Evolutionary conservation across 345 rosid species (phyloP).

Genomic region (Ceriops zippeliana): DNA sequence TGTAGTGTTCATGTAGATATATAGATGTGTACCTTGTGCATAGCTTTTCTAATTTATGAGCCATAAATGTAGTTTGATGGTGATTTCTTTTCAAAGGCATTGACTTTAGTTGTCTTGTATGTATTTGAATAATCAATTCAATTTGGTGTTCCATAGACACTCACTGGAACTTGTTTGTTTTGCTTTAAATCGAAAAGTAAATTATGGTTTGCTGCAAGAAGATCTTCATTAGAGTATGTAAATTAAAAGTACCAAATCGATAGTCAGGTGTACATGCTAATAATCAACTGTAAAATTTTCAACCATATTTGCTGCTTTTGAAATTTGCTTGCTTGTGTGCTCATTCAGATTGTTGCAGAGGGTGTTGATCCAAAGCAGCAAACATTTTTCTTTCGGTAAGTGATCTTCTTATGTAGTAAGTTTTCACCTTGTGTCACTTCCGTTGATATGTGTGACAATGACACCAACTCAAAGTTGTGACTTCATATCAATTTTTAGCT

Average conservation of each 20-base stretch:
- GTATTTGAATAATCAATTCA: too few species aligned
- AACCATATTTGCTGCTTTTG: neutral
- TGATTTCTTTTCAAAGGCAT: too few species aligned
- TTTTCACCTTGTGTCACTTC: slow-evolving; percentile 11
- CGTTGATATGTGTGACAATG: slow-evolving; percentile 5
- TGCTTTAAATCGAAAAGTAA: too few species aligned
- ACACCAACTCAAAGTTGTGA: slow-evolving; percentile 3
- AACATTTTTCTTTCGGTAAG: slow-evolving; percentile 79
- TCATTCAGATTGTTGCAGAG: slow-evolving; percentile 61
- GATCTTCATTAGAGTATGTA: too few species aligned
- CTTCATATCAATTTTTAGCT: slow-evolving; percentile 41
- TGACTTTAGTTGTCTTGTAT: too few species aligned
- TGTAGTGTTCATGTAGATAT: neutral
- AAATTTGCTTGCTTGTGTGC: slow-evolving; percentile 22
- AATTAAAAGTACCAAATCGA: too few species aligned
- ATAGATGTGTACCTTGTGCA: neutral
- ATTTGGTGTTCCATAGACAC: too few species aligned
- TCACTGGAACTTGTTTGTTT: too few species aligned
- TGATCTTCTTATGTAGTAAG: slow-evolving; percentile 7
- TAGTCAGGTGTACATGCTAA: too few species aligned
- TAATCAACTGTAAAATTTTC: too few species aligned
- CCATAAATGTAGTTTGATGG: neutral
- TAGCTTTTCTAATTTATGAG: neutral
- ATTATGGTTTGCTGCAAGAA: too few species aligned
- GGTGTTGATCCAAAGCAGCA: slow-evolving; percentile 90